Evolutionary conservation across 805 yeast species (phyloP).

Genomic region (Saccharomycopsis sp.): DNA sequence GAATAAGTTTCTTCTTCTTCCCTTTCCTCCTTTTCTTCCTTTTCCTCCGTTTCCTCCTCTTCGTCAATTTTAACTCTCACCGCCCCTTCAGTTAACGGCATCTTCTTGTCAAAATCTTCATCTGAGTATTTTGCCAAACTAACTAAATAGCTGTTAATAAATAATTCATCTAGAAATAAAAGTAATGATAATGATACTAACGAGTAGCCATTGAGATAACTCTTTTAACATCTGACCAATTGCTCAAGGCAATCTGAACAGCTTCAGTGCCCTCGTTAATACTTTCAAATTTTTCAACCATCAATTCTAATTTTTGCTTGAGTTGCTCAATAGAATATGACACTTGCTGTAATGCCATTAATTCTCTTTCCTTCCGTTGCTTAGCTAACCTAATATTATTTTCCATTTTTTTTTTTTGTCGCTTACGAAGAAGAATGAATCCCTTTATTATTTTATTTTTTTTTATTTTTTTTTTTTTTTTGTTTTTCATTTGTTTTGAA

Average conservation of each 20-base stretch:
- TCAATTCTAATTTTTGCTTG: slow-evolving; percentile 13
- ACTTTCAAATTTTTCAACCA: slow-evolving; percentile 17
- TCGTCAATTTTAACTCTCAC: slow-evolving; percentile 25
- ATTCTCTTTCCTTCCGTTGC: slow-evolving; percentile 17
- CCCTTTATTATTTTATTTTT: no score
- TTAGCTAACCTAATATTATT: slow-evolving; percentile 10
- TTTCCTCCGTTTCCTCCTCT: neutral
- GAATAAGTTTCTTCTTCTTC: slow-evolving; percentile 23
- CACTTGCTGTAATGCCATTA: slow-evolving; percentile 21
- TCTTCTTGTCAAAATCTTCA: slow-evolving; percentile 34
- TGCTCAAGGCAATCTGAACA: slow-evolving; percentile 50
- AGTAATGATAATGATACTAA: neutral
- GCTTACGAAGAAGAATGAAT: no score
- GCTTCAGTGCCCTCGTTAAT: slow-evolving; percentile 47
- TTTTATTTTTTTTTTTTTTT: no score
- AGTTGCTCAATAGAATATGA: slow-evolving; percentile 20
- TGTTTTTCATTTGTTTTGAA: neutral
- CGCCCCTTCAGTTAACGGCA: slow-evolving; percentile 26
- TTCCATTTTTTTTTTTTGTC: slow-evolving; percentile 3
- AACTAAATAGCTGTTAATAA: slow-evolving; percentile 1
- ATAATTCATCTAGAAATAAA: no score
- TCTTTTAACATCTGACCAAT: slow-evolving; percentile 58
- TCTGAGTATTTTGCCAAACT: slow-evolving; percentile 32
- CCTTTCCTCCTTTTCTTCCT: slow-evolving; percentile 27
- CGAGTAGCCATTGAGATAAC: slow-evolving; percentile 51